phyloP scores from a whole-genome alignment of 2,329 filamentous ascomycete species.

The Ascochyta koolunga region DNA sequence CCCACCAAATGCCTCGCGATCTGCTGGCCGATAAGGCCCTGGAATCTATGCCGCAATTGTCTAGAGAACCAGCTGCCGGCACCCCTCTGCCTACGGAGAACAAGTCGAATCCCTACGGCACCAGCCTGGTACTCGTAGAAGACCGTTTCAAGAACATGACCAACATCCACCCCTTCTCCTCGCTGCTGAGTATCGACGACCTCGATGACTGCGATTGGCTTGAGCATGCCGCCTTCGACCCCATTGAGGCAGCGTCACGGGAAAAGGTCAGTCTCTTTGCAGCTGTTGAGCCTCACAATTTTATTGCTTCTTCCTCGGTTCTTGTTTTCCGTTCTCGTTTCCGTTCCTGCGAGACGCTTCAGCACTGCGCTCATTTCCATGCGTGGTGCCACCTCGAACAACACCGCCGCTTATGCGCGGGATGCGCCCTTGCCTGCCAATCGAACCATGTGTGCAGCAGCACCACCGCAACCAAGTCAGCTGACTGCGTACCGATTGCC shows the following conservation, averaged over 20 bases:
- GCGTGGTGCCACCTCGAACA: conserved; percentile 12
- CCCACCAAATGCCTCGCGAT: conserved; percentile 51
- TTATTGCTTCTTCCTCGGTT: not conserved
- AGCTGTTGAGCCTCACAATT: not conserved
- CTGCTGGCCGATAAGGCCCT: conserved; percentile 47
- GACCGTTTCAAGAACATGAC: conserved; percentile 50
- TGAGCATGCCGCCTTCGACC: conserved; percentile 64
- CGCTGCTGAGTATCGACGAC: conserved; percentile 71
- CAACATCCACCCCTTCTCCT: conserved; percentile 73
- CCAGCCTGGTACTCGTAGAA: conserved; percentile 24
- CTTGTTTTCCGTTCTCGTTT: too few species aligned
- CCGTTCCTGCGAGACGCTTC: too few species aligned
- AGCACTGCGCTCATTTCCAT: conserved; percentile 21
- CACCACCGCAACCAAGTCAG: not conserved
- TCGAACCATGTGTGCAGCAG: conserved; percentile 12
- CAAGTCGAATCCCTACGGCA: conserved; percentile 9
- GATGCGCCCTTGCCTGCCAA: conserved; percentile 11
- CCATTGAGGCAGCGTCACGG: conserved; percentile 61
- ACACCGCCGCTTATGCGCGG: conserved; percentile 12
- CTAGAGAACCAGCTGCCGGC: conserved; percentile 34
- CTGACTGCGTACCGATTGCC: not conserved
- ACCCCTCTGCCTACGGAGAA: conserved; percentile 21
- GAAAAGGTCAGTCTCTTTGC: conserved; percentile 61
- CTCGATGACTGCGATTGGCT: conserved; percentile 66
- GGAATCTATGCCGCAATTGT: conserved; percentile 46